These are phyloP conservation scores for Shiraia sp. DNA, from an alignment of 2,329 filamentous ascomycete genomes.

Conservation along the genomic window DNA sequence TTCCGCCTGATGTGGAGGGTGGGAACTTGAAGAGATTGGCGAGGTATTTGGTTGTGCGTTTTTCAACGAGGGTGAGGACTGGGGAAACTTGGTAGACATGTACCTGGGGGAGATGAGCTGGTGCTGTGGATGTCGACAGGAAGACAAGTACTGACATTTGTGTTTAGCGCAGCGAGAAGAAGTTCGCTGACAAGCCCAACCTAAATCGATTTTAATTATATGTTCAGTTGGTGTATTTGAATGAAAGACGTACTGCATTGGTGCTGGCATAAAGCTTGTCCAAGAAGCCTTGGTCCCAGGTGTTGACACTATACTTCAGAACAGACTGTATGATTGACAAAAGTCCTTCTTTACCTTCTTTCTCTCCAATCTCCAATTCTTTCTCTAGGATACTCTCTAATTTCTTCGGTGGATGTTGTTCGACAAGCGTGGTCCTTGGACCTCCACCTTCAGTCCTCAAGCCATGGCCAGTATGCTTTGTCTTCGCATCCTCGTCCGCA, in stretches of 20 bases:
- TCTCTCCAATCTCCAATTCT: constrained; percentile 41
- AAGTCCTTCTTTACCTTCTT: constrained; percentile 49
- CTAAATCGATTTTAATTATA: constrained; percentile 39
- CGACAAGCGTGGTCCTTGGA: constrained; percentile 49
- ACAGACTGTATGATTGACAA: constrained; percentile 64
- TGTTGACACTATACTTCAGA: constrained; percentile 88
- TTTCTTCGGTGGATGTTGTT: constrained; percentile 50
- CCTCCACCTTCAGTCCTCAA: constrained; percentile 66
- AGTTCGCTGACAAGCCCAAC: constrained; percentile 85
- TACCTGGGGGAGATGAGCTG: constrained; percentile 51
- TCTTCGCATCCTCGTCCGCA: constrained; percentile 67
- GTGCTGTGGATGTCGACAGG: neutral
- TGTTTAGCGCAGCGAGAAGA: constrained; percentile 83
- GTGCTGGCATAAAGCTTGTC: constrained; percentile 94
- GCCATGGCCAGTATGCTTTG: constrained; percentile 60
- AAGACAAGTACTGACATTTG: constrained; percentile 64
- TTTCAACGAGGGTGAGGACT: constrained; percentile 84
- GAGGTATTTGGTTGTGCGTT: constrained; percentile 72
- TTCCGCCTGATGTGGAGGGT: constrained; percentile 65
- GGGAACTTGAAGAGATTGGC: constrained; percentile 66
- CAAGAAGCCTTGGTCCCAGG: constrained; percentile 96
- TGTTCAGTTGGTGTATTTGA: neutral
- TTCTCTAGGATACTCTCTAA: constrained; percentile 44
- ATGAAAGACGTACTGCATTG: constrained; percentile 65
- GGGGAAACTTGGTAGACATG: constrained; percentile 96